Evolutionary conservation across 352 stramenopile genomes (phyloP).

Genomic region (Plasmopara halstedii): DNA sequence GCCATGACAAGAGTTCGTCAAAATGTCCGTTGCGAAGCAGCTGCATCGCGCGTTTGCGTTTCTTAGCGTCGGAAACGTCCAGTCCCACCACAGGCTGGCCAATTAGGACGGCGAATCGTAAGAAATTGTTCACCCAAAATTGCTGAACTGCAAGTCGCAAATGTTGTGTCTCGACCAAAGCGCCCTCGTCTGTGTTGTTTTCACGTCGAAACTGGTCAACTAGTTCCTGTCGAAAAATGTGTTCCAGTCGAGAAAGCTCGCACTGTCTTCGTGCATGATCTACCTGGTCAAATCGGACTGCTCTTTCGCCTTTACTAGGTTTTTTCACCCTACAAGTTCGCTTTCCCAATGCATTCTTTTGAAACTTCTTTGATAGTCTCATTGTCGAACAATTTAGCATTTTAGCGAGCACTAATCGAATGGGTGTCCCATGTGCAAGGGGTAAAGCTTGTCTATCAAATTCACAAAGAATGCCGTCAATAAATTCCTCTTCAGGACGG

Average conservation of each 20-base stretch:
- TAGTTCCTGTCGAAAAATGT: slow-evolving; percentile 74
- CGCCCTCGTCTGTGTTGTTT: slow-evolving; percentile 76
- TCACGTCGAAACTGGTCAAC: slow-evolving; percentile 75
- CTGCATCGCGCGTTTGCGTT: slow-evolving; percentile 71
- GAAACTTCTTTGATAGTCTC: slow-evolving; percentile 85
- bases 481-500: slow-evolving; percentile 77
- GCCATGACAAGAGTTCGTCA: slow-evolving; percentile 65
- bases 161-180: slow-evolving; percentile 61
- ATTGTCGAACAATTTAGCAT: slow-evolving; percentile 87
- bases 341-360: slow-evolving; percentile 84
- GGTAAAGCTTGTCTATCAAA: slow-evolving; percentile 71
- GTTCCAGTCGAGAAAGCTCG: slow-evolving; percentile 63
- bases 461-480: slow-evolving; percentile 73
- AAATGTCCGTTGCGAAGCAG: slow-evolving; percentile 72
- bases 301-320: slow-evolving; percentile 47
- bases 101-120: slow-evolving; percentile 74
- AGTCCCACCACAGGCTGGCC: slow-evolving; percentile 66
- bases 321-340: slow-evolving; percentile 77
- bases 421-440: slow-evolving; percentile 74
- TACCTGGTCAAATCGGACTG: slow-evolving; percentile 58
- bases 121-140: slow-evolving; percentile 81
- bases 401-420: slow-evolving; percentile 75
- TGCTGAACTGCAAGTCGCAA: slow-evolving; percentile 71
- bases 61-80: slow-evolving; percentile 75
- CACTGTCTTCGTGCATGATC: slow-evolving; percentile 62